Base-by-base conservation (phyloP, 345 rosid genomes). In the Adansonia digitata region DNA sequence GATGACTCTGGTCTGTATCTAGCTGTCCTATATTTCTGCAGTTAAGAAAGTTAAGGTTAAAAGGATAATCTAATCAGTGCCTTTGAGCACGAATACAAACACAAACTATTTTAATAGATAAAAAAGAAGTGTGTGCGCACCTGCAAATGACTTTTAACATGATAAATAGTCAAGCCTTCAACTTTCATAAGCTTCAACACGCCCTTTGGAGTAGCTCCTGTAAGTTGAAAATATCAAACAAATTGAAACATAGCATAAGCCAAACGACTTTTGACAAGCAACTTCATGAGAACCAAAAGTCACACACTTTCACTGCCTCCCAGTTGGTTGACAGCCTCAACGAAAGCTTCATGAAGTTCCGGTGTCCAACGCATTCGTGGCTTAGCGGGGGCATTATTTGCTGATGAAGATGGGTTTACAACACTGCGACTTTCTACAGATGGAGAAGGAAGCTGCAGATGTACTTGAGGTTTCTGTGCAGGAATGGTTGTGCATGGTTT, bases 351-450 rank as follows among this genome's bases (percentile, higher is more conserved):
- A 62, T 94, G 98, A 81, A 87, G 92, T 77, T 92, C 97, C 34
- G 89, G 94, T 6, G 97, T 94, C 98, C 98, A 94, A 48, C 97
- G 94, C 98, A 94, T 86, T 63, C 97, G 94, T 74, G 89, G 82
- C 84, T 92, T 94, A 65, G 89, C 81, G 76, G 88, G 81, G 68
- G 85, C 88, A 83, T 71, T 86, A 76, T 84, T 88, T 80, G 84
- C 83, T 31, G 94, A 78, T 37, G 93, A 85, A 67, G 83, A 71
- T 20, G 81, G 81, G 69, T 77, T 86, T 37, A 80, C 82, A 80
- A 79, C 85, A 71, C 87, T 75, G 12, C 63, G 80, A 78, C 81
- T 75, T 57, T 92, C 93, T 56, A 77, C 82, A 26, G 97, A 85
- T 45, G 89, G 78, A 72, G 92, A 79, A 69, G 86, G 85, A 77